Conservation (phyloP, 768 basidiomycete genomes). For the Arthromyces matolae region DNA sequence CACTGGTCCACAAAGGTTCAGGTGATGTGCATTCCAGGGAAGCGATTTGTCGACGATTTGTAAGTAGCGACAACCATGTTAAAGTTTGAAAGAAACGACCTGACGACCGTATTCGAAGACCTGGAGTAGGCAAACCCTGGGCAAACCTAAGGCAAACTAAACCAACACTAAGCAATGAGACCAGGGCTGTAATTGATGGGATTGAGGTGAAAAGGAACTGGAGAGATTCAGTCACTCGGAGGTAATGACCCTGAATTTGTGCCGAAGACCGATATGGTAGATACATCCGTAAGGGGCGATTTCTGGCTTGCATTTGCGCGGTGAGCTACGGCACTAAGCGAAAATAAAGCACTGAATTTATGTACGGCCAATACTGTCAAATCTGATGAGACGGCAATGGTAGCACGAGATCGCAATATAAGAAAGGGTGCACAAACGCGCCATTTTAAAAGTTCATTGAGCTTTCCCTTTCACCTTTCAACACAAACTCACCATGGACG, state of each 20-base stretch:
- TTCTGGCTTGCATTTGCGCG: constrained; percentile 7
- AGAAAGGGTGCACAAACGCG: constrained; percentile 10
- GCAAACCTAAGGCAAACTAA: too few relatives aligned
- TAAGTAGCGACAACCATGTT: too few relatives aligned
- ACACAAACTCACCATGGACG: constrained; percentile 31
- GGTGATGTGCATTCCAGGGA: too few relatives aligned
- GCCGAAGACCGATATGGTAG: constrained; percentile 17
- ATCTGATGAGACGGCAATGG: constrained; percentile 20
- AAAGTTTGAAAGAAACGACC: too few relatives aligned
- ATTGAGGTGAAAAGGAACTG: constrained; percentile 5
- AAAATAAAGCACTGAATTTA: constrained; percentile 9
- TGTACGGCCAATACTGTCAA: constrained; percentile 13
- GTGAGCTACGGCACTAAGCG: constrained; percentile 14
- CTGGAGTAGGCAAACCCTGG: too few relatives aligned
- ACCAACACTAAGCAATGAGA: constrained; percentile 11
- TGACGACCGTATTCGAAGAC: too few relatives aligned
- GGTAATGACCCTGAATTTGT: constrained; percentile 18
- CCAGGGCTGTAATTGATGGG: constrained; percentile 19
- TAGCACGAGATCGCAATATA: constrained; percentile 14
- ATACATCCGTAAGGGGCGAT: constrained; percentile 24
- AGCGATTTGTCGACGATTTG: too few relatives aligned
- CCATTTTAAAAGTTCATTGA: constrained; percentile 1
- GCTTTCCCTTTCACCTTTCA: background rate
- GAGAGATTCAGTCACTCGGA: constrained; percentile 33
- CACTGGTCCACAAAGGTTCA: constrained; percentile 1